These are phyloP conservation scores for Hippophae gyantsensis DNA, from an alignment of 306 rosid genomes.

Conservation along the genomic window DNA sequence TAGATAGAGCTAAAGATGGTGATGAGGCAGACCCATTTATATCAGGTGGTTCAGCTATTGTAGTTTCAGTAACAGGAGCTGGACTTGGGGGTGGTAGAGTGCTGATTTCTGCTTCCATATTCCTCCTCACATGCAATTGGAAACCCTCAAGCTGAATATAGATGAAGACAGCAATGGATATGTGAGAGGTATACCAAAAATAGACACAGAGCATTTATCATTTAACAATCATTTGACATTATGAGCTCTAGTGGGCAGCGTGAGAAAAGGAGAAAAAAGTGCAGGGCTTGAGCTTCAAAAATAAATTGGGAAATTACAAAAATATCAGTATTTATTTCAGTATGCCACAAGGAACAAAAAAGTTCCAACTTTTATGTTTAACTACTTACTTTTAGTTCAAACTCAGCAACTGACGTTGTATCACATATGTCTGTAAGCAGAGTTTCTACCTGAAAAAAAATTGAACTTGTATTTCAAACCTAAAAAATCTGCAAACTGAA, in stretches of 20 bases:
- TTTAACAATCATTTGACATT: conserved; percentile 2
- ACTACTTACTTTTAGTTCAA: conserved; percentile 59
- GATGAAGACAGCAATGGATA: conserved; percentile 5
- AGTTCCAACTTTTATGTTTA: not conserved
- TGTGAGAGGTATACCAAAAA: conserved; percentile 8
- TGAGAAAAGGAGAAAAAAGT: too few species aligned
- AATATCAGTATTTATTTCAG: too few species aligned
- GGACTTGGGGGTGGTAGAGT: conserved; percentile 33
- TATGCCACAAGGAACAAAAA: too few species aligned
- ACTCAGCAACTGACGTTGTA: conserved; percentile 54
- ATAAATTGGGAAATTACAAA: too few species aligned
- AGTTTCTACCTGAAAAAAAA: conserved; percentile 55
- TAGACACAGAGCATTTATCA: too few species aligned
- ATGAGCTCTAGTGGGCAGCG: not conserved
- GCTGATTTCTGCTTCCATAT: conserved; percentile 22
- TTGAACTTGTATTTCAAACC: conserved; percentile 6
- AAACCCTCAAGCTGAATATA: conserved; percentile 62
- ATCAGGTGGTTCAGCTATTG: conserved; percentile 27
- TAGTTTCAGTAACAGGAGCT: conserved; percentile 28
- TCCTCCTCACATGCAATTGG: conserved; percentile 49
- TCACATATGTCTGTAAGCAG: conserved; percentile 61
- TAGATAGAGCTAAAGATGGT: conserved; percentile 46
- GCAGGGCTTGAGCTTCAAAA: too few species aligned
- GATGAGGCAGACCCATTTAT: conserved; percentile 43
- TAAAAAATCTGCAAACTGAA: conserved; percentile 1